Conservation (phyloP, 1,139 yeast genomes). For the Candida sanyaensis region DNA sequence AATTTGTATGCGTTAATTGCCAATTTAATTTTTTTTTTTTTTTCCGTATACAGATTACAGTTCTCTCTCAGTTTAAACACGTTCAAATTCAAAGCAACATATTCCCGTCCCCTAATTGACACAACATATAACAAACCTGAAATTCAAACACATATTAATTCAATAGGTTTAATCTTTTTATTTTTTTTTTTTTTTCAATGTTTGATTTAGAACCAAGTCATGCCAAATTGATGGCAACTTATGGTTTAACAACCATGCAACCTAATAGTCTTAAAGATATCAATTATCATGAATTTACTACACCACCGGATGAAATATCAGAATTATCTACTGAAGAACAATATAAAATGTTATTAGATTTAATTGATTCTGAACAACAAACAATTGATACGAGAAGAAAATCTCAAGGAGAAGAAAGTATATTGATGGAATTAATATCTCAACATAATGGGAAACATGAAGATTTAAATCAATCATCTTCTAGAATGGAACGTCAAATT, state of each 20-base stretch:
- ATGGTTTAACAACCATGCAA: constrained; percentile 25
- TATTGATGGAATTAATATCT: constrained; percentile 1
- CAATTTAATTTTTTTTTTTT: too few species aligned
- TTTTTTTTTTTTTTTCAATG: constrained; percentile 17
- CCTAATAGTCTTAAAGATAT: constrained; percentile 27
- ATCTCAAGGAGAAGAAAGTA: constrained; percentile 14
- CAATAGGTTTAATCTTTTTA: too few species aligned
- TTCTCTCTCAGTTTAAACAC: too few species aligned
- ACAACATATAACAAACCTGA: too few species aligned
- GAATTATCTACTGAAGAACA: constrained; percentile 29
- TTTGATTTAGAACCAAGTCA: constrained; percentile 28
- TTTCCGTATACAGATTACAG: too few species aligned
- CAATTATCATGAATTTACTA: constrained; percentile 19
- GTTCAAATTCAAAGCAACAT: too few species aligned
- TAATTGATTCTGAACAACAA: constrained; percentile 20
- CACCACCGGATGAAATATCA: constrained; percentile 23
- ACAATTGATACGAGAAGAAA: background rate
- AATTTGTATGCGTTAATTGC: too few species aligned
- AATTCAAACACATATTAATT: too few species aligned
- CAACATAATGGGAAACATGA: constrained; percentile 31
- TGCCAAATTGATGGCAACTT: constrained; percentile 23
- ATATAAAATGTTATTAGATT: constrained; percentile 27
- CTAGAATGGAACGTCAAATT: constrained; percentile 60
- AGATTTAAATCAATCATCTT: constrained; percentile 58
- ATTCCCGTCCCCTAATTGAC: too few species aligned